Base-by-base conservation (phyloP, 345 rosid genomes). In the Kandelia obovata region DNA sequence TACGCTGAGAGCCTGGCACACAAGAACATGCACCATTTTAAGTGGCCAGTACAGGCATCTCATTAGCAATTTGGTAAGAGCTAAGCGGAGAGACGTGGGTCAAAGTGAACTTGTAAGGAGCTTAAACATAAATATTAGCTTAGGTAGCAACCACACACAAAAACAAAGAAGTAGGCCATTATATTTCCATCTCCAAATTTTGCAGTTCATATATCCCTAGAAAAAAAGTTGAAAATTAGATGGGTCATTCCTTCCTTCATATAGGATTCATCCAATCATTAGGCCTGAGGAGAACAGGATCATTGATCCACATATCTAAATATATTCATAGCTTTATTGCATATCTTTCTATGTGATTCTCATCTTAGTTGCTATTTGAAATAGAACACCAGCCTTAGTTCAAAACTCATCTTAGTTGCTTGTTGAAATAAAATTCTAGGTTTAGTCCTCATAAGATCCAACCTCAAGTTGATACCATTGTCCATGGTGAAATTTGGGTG, bases 1-100 rank as follows among this genome's bases (percentile, higher is more conserved):
- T 70, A 74, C 64, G 77, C 84, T 85, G 79, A 60, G 58, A 39
- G 67, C 81, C 84, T 85, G 79, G 58, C 55, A 62, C 53, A 75
- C 25, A 68, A 73, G 70, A 52, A 70, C 52, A 69, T 11, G 13
- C 2, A 10, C 13, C 46, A 39, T 39, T 39, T 39, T 65, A 30
- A 17, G 15, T 58, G 32, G 26, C 31, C 51, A 58, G 10, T 8
- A 71, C 28, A 30, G 25, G 20, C 5, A 57, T 28, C 15, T 53
- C 9, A 19, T 53, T 34, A 15, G 35, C 26, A 31, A 53, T 39
- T 39, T 39, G 46, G 11, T 39, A 39, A 49, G 52, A 46, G 23
- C 35, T 9, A 64, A 21, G 49, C 6, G 28, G 26, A 57, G 10
- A 34, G 51, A 25, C 25, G 46, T 5, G 5, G 27, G 19, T 37